Conservation (phyloP, 805 yeast genomes). For the Debaryomyces tyrocola region DNA sequence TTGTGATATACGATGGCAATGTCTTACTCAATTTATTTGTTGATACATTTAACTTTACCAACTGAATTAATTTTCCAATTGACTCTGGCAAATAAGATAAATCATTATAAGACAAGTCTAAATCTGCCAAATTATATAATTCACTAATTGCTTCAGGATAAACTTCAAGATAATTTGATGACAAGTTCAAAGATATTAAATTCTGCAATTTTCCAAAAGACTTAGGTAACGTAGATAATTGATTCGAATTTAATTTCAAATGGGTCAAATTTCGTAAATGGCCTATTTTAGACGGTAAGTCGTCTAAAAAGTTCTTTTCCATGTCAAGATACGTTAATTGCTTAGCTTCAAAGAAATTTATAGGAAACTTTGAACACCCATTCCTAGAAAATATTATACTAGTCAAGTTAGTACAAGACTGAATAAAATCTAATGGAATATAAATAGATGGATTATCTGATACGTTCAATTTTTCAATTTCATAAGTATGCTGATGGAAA, state of each 20-base stretch:
- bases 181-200: constrained; percentile 64
- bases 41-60: constrained; percentile 71
- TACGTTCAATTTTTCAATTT: constrained; percentile 78
- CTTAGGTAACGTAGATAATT: constrained; percentile 60
- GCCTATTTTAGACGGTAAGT: constrained; percentile 57
- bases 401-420: constrained; percentile 70
- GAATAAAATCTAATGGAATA: constrained; percentile 82
- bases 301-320: constrained; percentile 74
- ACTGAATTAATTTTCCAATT: constrained; percentile 55
- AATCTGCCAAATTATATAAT: constrained; percentile 56
- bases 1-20: constrained; percentile 53
- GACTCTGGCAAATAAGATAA: constrained; percentile 60
- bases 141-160: constrained; percentile 69
- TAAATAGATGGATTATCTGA: constrained; percentile 85
- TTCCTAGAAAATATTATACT: constrained; percentile 69
- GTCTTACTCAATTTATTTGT: constrained; percentile 62
- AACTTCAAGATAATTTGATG: constrained; percentile 67
- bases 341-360: constrained; percentile 67
- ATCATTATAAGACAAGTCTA: constrained; percentile 82
- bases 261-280: constrained; percentile 54
- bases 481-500: constrained; percentile 75
- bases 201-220: constrained; percentile 55
- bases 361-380: constrained; percentile 73
- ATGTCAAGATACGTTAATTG: constrained; percentile 67
- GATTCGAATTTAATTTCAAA: constrained; percentile 74